These are phyloP conservation scores for Colletotrichum cuscutae DNA, from an alignment of 2,329 filamentous ascomycete genomes.

Conservation along the genomic window DNA sequence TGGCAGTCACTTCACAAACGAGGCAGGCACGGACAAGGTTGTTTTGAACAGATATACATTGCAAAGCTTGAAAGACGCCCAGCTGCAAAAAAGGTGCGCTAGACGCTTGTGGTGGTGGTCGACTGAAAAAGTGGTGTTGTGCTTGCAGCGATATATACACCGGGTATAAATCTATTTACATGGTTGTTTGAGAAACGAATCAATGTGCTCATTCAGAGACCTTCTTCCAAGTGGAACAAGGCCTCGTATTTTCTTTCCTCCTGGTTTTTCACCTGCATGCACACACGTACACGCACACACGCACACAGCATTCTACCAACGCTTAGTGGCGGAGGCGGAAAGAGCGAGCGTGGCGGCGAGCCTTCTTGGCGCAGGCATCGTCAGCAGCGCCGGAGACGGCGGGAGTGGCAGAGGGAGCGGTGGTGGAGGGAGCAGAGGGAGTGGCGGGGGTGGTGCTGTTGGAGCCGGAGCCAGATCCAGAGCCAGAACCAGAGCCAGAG, in stretches of 20 bases:
- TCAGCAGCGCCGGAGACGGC: not conserved
- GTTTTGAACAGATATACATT: slow-evolving; percentile 27
- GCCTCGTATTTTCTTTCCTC: not conserved
- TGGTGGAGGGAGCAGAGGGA: slow-evolving; percentile 4
- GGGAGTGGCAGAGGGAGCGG: not conserved
- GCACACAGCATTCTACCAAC: not conserved
- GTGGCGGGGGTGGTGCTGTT: slow-evolving; percentile 31
- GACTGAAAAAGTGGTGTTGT: slow-evolving; percentile 10
- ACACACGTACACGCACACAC: too few relatives aligned
- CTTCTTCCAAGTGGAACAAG: not conserved
- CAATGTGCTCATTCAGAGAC: slow-evolving; percentile 11
- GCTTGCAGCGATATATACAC: slow-evolving; percentile 32
- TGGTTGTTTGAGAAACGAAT: slow-evolving; percentile 24
- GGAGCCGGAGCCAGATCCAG: slow-evolving; percentile 37
- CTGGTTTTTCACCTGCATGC: not conserved
- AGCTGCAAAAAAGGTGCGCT: slow-evolving; percentile 18
- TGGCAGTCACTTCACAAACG: not conserved
- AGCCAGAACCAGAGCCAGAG: slow-evolving; percentile 13
- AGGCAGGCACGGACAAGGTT: not conserved
- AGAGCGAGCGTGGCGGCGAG: slow-evolving; percentile 28
- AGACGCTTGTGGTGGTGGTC: slow-evolving; percentile 8
- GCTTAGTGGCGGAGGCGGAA: slow-evolving; percentile 21
- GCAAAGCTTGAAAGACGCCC: slow-evolving; percentile 19
- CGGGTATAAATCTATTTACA: slow-evolving; percentile 34
- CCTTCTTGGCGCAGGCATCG: slow-evolving; percentile 13